These are phyloP conservation scores for Arthrobotrys musiformis DNA, from an alignment of 2,329 filamentous ascomycete genomes.

Conservation along the genomic window DNA sequence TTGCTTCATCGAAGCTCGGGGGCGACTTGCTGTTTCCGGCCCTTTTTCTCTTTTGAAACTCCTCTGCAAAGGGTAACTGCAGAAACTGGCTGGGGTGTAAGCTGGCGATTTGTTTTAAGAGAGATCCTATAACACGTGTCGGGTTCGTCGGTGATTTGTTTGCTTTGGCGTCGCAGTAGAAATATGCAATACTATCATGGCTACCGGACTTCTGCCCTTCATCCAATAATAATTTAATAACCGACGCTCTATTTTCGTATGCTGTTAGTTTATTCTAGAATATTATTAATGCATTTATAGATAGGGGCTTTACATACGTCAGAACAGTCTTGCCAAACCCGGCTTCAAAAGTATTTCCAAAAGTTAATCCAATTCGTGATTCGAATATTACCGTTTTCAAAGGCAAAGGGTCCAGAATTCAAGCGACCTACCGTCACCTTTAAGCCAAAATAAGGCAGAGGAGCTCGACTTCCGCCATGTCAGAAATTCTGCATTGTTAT, in stretches of 20 bases:
- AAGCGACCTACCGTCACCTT: conserved; percentile 59
- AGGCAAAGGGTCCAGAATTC: too few species aligned
- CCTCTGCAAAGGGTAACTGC: background rate
- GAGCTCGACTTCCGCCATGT: conserved; percentile 55
- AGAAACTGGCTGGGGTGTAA: background rate
- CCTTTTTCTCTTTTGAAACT: conserved; percentile 3
- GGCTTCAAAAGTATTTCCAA: conserved; percentile 59
- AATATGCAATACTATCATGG: conserved; percentile 61
- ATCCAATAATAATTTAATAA: conserved; percentile 41
- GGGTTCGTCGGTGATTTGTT: conserved; percentile 59
- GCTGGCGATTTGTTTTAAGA: conserved; percentile 56
- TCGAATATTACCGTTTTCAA: too few species aligned
- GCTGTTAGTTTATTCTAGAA: too few species aligned
- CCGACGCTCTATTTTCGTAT: conserved; percentile 10
- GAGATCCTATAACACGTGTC: conserved; percentile 60
- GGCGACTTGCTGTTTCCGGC: background rate
- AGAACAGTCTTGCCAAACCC: conserved; percentile 60
- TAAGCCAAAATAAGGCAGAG: conserved; percentile 58
- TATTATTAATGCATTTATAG: too few species aligned
- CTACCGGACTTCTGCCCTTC: conserved; percentile 6
- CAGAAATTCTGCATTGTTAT: conserved; percentile 41
- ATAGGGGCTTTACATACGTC: conserved; percentile 58
- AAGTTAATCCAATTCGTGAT: conserved; percentile 54
- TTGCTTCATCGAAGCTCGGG: conserved; percentile 25
- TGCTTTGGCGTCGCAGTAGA: conserved; percentile 61